Percentiles rank a stretch among this genome's conserved stretches.
Conservation (phyloP, 2,329 filamentous ascomycete species). For the Cladophialophora immunda region DNA sequence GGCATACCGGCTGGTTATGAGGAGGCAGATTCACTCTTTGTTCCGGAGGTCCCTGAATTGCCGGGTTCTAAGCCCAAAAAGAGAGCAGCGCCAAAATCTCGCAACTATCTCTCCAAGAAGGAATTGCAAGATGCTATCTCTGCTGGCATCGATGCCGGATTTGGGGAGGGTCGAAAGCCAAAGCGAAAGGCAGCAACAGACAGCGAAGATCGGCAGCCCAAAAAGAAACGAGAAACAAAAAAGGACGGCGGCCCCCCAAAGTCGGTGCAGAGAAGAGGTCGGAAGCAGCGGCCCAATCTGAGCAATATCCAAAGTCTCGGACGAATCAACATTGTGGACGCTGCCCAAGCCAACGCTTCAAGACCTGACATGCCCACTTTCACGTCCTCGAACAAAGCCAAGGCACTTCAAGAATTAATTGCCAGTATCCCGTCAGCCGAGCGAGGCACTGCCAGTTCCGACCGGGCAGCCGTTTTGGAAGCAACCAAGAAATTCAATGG, state of each 20-base stretch:
- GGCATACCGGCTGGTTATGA: conserved; percentile 20
- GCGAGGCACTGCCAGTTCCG: conserved; percentile 38
- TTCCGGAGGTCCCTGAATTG: conserved; percentile 25
- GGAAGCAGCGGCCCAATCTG: conserved; percentile 27
- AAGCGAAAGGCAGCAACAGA: conserved; percentile 26
- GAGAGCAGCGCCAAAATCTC: conserved; percentile 24
- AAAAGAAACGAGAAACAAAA: conserved; percentile 8
- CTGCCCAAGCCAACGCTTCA: conserved; percentile 43
- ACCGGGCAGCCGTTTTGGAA: conserved; percentile 41
- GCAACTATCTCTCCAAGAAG: conserved; percentile 27
- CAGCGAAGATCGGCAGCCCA: conserved; percentile 10
- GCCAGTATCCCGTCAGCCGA: conserved; percentile 44
- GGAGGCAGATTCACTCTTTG: conserved; percentile 33
- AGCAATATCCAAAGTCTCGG: conserved; percentile 40
- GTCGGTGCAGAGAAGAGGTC: conserved; percentile 8
- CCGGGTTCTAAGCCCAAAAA: conserved; percentile 13
- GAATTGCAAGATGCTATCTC: conserved; percentile 30
- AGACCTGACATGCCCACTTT: conserved; percentile 42
- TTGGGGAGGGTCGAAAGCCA: conserved; percentile 14
- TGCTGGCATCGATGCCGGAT: conserved; percentile 22
- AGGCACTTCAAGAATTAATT: conserved; percentile 47
- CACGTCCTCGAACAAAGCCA: conserved; percentile 38
- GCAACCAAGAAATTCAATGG: conserved; percentile 45
- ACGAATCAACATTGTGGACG: conserved; percentile 38
- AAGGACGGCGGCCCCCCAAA: conserved; percentile 8